phyloP scores from a whole-genome alignment of 106 monocot species.

The Posidonia australis region DNA sequence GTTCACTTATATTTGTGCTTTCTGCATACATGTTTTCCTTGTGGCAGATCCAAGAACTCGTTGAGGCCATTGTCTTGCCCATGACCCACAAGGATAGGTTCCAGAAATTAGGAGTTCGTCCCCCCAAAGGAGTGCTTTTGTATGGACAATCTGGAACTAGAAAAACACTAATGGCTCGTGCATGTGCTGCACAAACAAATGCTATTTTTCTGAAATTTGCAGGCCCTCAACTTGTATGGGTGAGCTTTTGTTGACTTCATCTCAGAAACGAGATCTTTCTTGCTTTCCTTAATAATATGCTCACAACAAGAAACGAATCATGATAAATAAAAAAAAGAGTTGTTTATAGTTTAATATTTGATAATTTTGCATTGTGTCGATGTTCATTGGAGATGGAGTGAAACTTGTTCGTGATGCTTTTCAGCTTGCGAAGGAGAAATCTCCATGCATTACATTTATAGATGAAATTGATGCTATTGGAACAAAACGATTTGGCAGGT shows the following conservation, averaged over 20 bases:
- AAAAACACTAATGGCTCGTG: slow-evolving; percentile 96
- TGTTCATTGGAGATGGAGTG: slow-evolving; percentile 95
- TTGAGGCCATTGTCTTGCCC: slow-evolving; percentile 93
- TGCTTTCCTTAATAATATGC: no score
- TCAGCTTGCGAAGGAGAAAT: slow-evolving; percentile 94
- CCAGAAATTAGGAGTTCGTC: slow-evolving; percentile 81
- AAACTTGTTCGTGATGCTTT: slow-evolving; percentile 97
- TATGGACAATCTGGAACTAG: slow-evolving; percentile 97
- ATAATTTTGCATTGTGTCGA: slow-evolving; percentile 22
- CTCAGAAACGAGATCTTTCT: no score
- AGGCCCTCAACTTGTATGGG: slow-evolving; percentile 97
- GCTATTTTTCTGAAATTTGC: slow-evolving; percentile 94
- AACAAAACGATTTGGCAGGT: slow-evolving; percentile 95
- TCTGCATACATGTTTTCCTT: background rate
- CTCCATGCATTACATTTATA: slow-evolving; percentile 92
- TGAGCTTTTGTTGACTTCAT: slow-evolving; percentile 9
- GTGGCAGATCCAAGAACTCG: slow-evolving; percentile 91
- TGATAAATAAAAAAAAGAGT: background rate
- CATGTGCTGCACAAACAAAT: slow-evolving; percentile 98
- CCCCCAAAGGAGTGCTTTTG: slow-evolving; percentile 91
- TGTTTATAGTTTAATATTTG: background rate
- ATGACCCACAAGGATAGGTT: slow-evolving; percentile 95
- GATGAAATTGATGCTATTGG: slow-evolving; percentile 99
- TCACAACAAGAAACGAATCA: background rate
- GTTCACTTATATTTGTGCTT: no score